These are phyloP conservation scores for Salix arbutifolia DNA, from an alignment of 345 rosid species.

Conservation along the genomic window DNA sequence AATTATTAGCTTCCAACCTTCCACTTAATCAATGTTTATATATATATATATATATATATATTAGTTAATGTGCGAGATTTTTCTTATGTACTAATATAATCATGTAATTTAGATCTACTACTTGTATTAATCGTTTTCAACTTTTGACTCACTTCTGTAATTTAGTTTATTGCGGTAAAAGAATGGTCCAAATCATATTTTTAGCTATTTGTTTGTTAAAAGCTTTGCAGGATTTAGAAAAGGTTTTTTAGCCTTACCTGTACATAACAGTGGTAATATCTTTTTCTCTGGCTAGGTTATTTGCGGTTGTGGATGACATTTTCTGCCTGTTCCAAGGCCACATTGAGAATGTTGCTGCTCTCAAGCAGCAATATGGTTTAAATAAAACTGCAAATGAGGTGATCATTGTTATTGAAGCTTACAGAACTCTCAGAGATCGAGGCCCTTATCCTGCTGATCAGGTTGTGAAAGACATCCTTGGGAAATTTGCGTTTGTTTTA, in stretches of 20 bases:
- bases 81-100: not conserved
- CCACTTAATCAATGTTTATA: not conserved
- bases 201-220: not conserved
- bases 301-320: slow-evolving; percentile 86
- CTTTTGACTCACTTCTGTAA: not conserved
- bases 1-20: not conserved
- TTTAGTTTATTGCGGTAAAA: not conserved
- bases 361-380: slow-evolving; percentile 93
- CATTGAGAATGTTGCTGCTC: slow-evolving; percentile 70
- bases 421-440: slow-evolving; percentile 86
- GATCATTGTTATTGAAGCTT: slow-evolving; percentile 82
- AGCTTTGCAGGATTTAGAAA: not conserved
- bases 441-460: slow-evolving; percentile 95
- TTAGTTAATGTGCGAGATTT: not conserved
- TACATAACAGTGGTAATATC: not conserved
- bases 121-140: not conserved
- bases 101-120: not conserved
- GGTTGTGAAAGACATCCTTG: slow-evolving; percentile 78
- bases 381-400: slow-evolving; percentile 86
- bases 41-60: not conserved
- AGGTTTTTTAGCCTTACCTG: not conserved
- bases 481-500: slow-evolving; percentile 70
- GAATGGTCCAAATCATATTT: not conserved
- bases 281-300: slow-evolving; percentile 47
- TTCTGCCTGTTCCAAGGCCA: slow-evolving; percentile 97